These are phyloP conservation scores for Colletotrichum aenigma DNA, from an alignment of 2,329 filamentous ascomycete species.

Conservation along the genomic window DNA sequence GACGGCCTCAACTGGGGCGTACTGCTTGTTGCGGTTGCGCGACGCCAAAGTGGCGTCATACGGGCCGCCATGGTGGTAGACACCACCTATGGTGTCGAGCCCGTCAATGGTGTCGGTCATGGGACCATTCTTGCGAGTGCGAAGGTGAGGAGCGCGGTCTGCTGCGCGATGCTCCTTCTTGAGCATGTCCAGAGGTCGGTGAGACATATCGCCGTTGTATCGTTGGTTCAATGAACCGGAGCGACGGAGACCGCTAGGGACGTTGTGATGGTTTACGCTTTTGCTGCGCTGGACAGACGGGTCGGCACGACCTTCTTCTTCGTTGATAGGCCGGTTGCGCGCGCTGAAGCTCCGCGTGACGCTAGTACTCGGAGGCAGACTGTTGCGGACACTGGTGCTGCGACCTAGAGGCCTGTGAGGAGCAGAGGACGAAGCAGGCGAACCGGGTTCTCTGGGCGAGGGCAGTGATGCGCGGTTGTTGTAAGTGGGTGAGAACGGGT, in stretches of 20 bases:
- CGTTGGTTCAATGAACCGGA: constrained; percentile 58
- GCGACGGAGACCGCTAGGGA: constrained; percentile 22
- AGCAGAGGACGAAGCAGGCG: constrained; percentile 13
- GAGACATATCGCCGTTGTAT: constrained; percentile 67
- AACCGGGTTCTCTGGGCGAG: constrained; percentile 13
- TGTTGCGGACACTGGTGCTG: constrained; percentile 26
- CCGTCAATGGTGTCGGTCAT: constrained; percentile 81
- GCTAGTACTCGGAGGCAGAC: constrained; percentile 31
- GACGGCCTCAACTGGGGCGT: constrained; percentile 79
- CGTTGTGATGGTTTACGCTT: constrained; percentile 9
- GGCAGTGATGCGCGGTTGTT: constrained; percentile 32
- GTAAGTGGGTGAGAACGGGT: constrained; percentile 38
- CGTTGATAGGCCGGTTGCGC: constrained; percentile 1
- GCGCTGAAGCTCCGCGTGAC: constrained; percentile 34
- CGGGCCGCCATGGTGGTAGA: constrained; percentile 89
- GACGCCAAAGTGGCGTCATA: constrained; percentile 83
- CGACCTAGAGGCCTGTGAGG: constrained; percentile 20
- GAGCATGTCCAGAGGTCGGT: constrained; percentile 71
- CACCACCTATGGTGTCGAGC: constrained; percentile 70
- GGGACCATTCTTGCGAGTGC: constrained; percentile 67
- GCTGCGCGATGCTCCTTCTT: constrained; percentile 66
- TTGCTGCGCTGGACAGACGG: constrained; percentile 3
- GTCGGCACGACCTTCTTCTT: neutral
- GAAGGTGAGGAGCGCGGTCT: constrained; percentile 69
- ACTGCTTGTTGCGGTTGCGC: constrained; percentile 67